phyloP scores from a whole-genome alignment of 352 stramenopile species.

The Albugo candida region DNA sequence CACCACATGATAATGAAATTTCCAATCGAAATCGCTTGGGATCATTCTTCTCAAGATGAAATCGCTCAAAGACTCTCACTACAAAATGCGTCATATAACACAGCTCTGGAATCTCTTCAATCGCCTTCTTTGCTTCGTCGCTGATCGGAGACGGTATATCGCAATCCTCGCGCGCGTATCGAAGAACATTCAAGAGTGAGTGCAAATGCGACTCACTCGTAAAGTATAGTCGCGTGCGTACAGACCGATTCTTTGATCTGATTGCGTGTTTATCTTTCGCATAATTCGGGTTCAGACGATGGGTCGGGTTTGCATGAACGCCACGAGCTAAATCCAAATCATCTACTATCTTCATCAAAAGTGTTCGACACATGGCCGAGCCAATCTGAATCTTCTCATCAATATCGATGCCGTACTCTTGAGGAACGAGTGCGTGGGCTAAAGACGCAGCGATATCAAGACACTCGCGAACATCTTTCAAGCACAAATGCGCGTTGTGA shows the following conservation, averaged over 20 bases:
- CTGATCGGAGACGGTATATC: conserved; percentile 37
- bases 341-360: conserved; percentile 78
- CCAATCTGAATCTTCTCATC: conserved; percentile 78
- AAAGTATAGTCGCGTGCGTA: conserved; percentile 98
- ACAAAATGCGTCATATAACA: conserved; percentile 99
- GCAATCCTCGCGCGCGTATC: conserved; percentile 39
- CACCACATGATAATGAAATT: conserved; percentile 67
- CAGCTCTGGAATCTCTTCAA: conserved; percentile 87
- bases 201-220: conserved; percentile 98
- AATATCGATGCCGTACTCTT: conserved; percentile 79
- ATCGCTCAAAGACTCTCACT: conserved; percentile 95
- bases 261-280: conserved; percentile 59
- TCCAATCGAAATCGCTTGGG: conserved; percentile 67
- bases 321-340: conserved; percentile 68
- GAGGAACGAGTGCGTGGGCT: conserved; percentile 70
- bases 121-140: conserved; percentile 63
- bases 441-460: conserved; percentile 89
- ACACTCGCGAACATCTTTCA: conserved; percentile 86
- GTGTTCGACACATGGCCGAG: conserved; percentile 68
- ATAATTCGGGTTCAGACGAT: conserved; percentile 68
- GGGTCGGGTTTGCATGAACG: conserved; percentile 42
- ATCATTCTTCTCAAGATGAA: conserved; percentile 37
- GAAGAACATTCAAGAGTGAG: conserved; percentile 95
- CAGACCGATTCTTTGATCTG: conserved; percentile 86
- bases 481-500: conserved; percentile 91